Evolutionary conservation across 1,284 basidiomycete genomes (phyloP), one percentile per base, ranked within the genome.

Genomic region (Cyathus pygmaeus): DNA sequence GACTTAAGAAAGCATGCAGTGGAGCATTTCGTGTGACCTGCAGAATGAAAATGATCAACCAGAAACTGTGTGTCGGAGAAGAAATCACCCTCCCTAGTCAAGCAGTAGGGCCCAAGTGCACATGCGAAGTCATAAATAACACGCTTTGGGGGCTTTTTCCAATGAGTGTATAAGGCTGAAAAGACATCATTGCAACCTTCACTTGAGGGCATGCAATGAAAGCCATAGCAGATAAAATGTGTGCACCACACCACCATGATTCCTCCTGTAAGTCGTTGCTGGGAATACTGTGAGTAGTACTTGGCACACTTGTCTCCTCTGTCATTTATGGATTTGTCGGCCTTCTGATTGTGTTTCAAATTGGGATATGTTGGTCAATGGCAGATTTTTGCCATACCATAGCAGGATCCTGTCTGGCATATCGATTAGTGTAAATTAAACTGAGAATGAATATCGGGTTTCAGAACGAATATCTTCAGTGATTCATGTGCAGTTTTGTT

Each of bases 121-220:
- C 76, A 79, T 1, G 75, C 72, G 60, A 77, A 77, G 59, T 78
- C 76, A 56, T 79, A 79, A 1, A 80, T 63, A 10, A 79, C 59
- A 2, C 69, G 59, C 39, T 74, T 68, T 1, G 77, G 78, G 3
- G 77, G 71, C 17, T 56, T 65, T 9, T 62, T 56, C 74, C 78
- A 80, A 1, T 66, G 62, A 3, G 77, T 77, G 10, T 73, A 61
- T 7, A 80, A 65, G 0, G 78, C 77, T 4, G 79, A 79, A 57
- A 80, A 80, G 1, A 80, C 77, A 66, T 80, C 76, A 59, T 80
- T 76, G 1, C 76, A 63, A 2, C 79, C 79, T 61, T 81, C 77
- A 6, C 71, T 72, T 6, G 56, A 44, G 0, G 76, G 75, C 39
- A 81, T 80, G 58, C 71, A 76, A 54, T 81, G 79, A 55, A 80